Evolutionary conservation across 1,284 basidiomycete species (phyloP).

Genomic region (Grifola frondosa): DNA sequence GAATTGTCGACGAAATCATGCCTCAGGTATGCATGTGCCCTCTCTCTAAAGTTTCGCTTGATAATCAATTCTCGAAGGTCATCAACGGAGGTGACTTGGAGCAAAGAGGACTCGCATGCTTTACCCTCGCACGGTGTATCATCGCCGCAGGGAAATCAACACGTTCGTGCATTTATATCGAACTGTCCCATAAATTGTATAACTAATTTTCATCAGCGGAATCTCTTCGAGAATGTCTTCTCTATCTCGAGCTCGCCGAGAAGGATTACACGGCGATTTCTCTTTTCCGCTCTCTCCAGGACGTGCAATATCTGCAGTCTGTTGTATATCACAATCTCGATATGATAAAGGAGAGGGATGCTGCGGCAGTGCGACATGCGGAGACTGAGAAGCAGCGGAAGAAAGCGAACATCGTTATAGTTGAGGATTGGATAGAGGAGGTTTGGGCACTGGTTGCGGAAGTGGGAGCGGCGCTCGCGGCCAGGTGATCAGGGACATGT

Average conservation of each 20-base stretch:
- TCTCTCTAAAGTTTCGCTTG: not conserved
- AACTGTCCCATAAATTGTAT: not conserved
- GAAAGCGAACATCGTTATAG: slow-evolving; percentile 39
- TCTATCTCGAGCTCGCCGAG: slow-evolving; percentile 64
- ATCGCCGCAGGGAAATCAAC: slow-evolving; percentile 42
- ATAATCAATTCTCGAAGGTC: slow-evolving; percentile 44
- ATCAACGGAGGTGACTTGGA: slow-evolving; percentile 71
- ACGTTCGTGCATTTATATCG: slow-evolving; percentile 12
- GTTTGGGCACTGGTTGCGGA: slow-evolving; percentile 58
- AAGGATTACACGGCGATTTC: slow-evolving; percentile 58
- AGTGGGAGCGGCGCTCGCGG: slow-evolving; percentile 56
- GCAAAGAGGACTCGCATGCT: slow-evolving; percentile 71
- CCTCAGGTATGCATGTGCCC: slow-evolving; percentile 55
- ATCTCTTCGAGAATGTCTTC: slow-evolving; percentile 55
- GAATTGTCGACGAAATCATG: slow-evolving; percentile 72
- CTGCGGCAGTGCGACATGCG: slow-evolving; percentile 48
- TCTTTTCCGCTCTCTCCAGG: slow-evolving; percentile 56
- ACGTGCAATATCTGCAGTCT: slow-evolving; percentile 69
- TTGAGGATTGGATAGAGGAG: slow-evolving; percentile 53
- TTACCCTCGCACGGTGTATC: slow-evolving; percentile 70
- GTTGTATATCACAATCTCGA: slow-evolving; percentile 71
- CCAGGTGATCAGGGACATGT: slow-evolving; percentile 30
- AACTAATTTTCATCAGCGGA: slow-evolving; percentile 29
- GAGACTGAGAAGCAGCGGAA: slow-evolving; percentile 43
- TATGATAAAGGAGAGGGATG: slow-evolving; percentile 53